These are phyloP conservation scores for Penicillium alfredii DNA, from an alignment of 495 filamentous ascomycete genomes.

Conservation along the genomic window DNA sequence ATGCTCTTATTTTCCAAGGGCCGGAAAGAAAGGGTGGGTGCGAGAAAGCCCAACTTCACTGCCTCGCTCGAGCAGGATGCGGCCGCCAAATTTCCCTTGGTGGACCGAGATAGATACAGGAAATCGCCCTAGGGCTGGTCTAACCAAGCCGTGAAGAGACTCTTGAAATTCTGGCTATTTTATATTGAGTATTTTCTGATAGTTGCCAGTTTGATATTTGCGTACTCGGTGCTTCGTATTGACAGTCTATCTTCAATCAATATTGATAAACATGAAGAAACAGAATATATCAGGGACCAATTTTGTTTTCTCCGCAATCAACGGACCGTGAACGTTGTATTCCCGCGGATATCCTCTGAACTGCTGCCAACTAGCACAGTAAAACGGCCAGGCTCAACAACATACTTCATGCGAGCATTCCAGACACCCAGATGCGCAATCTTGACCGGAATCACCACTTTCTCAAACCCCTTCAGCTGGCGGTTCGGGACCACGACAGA, in stretches of 20 bases:
- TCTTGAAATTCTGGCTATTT: too few relatives aligned
- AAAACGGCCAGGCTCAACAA: slow-evolving; percentile 64
- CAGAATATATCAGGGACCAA: background rate
- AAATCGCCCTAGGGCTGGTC: background rate
- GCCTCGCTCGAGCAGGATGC: slow-evolving; percentile 27
- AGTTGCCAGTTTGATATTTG: background rate
- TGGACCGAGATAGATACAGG: slow-evolving; percentile 19
- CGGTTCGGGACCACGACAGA: slow-evolving; percentile 61
- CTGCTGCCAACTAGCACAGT: slow-evolving; percentile 49
- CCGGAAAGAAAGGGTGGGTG: slow-evolving; percentile 17
- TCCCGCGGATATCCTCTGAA: slow-evolving; percentile 50
- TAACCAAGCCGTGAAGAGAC: slow-evolving; percentile 4
- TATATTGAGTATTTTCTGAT: background rate
- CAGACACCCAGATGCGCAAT: slow-evolving; percentile 52
- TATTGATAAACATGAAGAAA: background rate
- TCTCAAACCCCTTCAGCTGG: slow-evolving; percentile 63
- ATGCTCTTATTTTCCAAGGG: too few relatives aligned
- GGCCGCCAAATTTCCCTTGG: slow-evolving; percentile 26
- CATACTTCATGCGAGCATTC: slow-evolving; percentile 59
- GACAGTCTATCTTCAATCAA: background rate
- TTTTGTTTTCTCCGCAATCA: slow-evolving; percentile 4
- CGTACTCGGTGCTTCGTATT: background rate
- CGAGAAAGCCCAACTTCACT: slow-evolving; percentile 46
- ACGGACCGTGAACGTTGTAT: slow-evolving; percentile 48
- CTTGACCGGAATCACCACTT: slow-evolving; percentile 56